These are phyloP conservation scores for Trametes meyenii DNA, from an alignment of 768 basidiomycete species.

Conservation along the genomic window DNA sequence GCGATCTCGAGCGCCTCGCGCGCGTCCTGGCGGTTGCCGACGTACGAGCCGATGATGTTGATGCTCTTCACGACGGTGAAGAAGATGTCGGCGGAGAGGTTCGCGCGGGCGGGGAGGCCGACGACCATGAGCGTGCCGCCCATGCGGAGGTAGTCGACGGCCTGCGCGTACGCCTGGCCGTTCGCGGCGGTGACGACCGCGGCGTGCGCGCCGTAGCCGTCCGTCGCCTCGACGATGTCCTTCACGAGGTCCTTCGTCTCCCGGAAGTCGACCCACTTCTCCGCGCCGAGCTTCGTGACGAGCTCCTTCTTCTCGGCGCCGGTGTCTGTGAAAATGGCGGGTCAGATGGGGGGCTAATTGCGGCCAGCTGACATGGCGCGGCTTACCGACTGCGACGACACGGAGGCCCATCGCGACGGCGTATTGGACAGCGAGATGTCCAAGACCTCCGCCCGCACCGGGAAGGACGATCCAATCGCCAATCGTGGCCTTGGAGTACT, in stretches of 20 bases:
- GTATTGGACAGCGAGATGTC: conserved; percentile 85
- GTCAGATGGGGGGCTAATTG: background rate
- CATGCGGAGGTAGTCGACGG: conserved; percentile 73
- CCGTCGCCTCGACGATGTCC: conserved; percentile 64
- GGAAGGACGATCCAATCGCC: conserved; percentile 80
- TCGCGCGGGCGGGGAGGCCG: conserved; percentile 64
- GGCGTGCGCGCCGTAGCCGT: conserved; percentile 73
- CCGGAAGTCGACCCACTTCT: conserved; percentile 80
- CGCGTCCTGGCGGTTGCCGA: conserved; percentile 78
- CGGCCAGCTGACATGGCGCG: background rate
- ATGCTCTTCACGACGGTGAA: conserved; percentile 71
- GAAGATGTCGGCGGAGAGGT: conserved; percentile 65
- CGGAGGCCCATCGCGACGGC: conserved; percentile 76
- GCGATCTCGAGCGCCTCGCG: conserved; percentile 81
- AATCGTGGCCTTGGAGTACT: conserved; percentile 61
- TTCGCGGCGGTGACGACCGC: conserved; percentile 62
- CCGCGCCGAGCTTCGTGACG: conserved; percentile 64
- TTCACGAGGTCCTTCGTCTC: conserved; percentile 63
- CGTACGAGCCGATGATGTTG: conserved; percentile 51
- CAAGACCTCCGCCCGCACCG: conserved; percentile 82
- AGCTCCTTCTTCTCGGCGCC: conserved; percentile 73
- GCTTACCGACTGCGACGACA: conserved; percentile 70
- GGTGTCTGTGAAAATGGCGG: conserved; percentile 49
- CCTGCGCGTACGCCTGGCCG: conserved; percentile 50
- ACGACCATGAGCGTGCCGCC: conserved; percentile 79